These are phyloP conservation scores for Trichoderma aggressivum DNA, from an alignment of 2,329 filamentous ascomycete species.

Conservation along the genomic window DNA sequence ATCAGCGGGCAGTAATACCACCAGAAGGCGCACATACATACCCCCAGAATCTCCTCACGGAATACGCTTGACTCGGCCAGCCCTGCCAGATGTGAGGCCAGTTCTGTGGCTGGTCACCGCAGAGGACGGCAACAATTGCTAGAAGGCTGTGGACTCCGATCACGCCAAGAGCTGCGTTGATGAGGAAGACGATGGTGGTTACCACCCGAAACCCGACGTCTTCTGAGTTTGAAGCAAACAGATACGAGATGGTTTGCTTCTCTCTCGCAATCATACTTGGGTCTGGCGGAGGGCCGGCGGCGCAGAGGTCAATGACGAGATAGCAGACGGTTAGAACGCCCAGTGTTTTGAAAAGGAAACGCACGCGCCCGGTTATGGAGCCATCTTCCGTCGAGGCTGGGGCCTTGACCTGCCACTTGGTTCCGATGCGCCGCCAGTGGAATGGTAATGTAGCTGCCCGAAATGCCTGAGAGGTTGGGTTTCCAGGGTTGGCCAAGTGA, in stretches of 20 bases:
- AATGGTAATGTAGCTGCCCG: background rate
- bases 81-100: background rate
- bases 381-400: background rate
- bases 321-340: background rate
- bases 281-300: background rate
- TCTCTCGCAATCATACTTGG: background rate
- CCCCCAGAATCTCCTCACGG: background rate
- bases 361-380: background rate
- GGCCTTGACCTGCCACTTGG: background rate
- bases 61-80: background rate
- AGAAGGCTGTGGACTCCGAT: background rate
- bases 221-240: background rate
- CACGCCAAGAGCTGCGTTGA: background rate
- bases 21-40: background rate
- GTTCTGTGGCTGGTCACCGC: background rate
- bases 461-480: background rate
- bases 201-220: background rate
- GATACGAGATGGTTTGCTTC: background rate
- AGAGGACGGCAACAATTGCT: background rate
- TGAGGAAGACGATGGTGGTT: background rate
- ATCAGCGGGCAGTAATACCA: background rate
- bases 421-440: slow-evolving; percentile 2
- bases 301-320: background rate
- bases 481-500: background rate
- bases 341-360: background rate